Evolutionary conservation across 208 protist species (phyloP), one percentile per base, ranked within the genome.

Genomic region (Crithidia mellificae): DNA sequence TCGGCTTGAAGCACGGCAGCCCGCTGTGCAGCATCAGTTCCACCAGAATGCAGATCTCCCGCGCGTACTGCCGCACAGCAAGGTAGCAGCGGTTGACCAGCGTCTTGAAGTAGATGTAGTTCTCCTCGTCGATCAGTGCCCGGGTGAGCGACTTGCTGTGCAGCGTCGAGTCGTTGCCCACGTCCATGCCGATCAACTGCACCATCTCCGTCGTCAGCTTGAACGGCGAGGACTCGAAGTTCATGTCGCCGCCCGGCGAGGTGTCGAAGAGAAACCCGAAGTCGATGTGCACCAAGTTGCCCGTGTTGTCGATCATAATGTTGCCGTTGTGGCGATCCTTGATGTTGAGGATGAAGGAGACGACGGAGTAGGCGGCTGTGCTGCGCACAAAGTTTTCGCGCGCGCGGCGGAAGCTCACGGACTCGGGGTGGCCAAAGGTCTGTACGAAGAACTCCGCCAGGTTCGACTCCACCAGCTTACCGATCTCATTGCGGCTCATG

Each of bases 271-370:
- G 89, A 77, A 98, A 99, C 41, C 98, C 98, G 80, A 98, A 99
- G 85, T 99, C 98, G 78, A 99, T 99, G 82, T 99, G 98, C 34
- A 98, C 80, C n/a, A 98, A 68, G 63, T 94, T 84, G 44, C 98
- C 97, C 9, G 94, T 72, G 49, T 66, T 50, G 77, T 97, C 83
- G 24, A 98, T 77, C 76, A 98, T 86, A 71, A 98, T 97, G 83
- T 98, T 98, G 38, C 95, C 95, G 69, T 98, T 98, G 69, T 98
- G 95, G 24, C 96, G 81, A 69, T 98, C 96, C 73, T 98, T 98
- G 68, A 98, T 88, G 75, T 97, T 95, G 20, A 99, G 82, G 36
- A 99, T 83, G 77, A 97, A 98, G 30, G 85, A 93, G n/a, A 95
- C 87, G 22, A 98, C 80, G 6, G 94, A 96, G 79, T 98, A 99